These are phyloP conservation scores for Isatis tinctoria DNA, from an alignment of 345 rosid genomes.

Conservation along the genomic window DNA sequence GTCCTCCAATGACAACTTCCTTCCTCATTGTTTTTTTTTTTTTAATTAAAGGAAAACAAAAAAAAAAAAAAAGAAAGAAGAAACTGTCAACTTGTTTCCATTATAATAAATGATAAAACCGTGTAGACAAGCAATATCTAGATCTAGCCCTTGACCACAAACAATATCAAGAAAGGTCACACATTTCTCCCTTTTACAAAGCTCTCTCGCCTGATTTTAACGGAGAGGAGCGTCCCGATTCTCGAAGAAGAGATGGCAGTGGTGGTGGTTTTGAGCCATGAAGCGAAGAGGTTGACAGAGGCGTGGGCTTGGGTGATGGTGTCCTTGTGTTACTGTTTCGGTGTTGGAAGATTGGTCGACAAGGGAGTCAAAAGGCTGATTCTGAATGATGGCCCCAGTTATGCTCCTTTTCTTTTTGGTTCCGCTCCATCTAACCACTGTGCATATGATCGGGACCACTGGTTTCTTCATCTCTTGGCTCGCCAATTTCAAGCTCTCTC, in stretches of 20 bases:
- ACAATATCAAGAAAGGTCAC: neutral
- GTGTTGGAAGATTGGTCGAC: neutral
- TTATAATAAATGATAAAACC: neutral
- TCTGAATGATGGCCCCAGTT: neutral
- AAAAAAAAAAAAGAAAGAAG: neutral
- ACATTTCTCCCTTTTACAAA: neutral
- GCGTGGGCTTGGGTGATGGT: neutral
- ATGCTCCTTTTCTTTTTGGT: neutral
- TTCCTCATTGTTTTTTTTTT: too few relatives aligned
- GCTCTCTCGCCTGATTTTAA: neutral
- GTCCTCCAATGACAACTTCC: neutral
- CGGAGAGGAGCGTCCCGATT: neutral
- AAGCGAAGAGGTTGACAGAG: neutral
- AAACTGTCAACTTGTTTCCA: neutral
- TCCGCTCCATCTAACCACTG: neutral
- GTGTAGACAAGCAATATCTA: neutral
- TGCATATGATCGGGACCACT: neutral
- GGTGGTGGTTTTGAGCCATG: neutral
- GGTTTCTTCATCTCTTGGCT: neutral
- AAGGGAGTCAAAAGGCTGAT: neutral
- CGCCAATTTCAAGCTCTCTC: conserved; percentile 1
- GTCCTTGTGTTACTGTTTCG: neutral
- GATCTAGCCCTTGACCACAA: neutral
- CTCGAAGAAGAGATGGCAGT: neutral
- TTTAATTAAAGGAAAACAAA: neutral